phyloP scores from a whole-genome alignment of 2,329 filamentous ascomycete genomes.

The Curvularia eragrostidis region DNA sequence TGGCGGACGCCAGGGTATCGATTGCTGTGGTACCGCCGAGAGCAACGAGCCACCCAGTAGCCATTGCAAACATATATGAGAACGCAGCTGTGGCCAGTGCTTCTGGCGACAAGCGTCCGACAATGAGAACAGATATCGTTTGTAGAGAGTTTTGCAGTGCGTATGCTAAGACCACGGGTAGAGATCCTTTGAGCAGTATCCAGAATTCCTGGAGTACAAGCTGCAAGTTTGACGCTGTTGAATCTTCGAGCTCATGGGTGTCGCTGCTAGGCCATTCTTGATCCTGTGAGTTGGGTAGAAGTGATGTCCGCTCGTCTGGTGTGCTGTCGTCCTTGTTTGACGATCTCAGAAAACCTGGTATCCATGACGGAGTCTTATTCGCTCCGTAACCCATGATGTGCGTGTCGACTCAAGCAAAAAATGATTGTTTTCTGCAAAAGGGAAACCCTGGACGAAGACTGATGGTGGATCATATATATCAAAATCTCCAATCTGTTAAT shows the following conservation, averaged over 20 bases:
- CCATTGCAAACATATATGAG: constrained; percentile 93
- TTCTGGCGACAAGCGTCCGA: constrained; percentile 79
- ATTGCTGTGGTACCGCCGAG: constrained; percentile 85
- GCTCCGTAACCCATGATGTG: constrained; percentile 32
- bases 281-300: constrained; percentile 51
- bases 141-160: constrained; percentile 85
- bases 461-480: constrained; percentile 3
- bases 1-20: constrained; percentile 82
- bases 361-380: constrained; percentile 35
- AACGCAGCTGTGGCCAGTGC: constrained; percentile 83
- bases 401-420: constrained; percentile 1
- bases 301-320: constrained; percentile 53
- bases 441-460: background rate
- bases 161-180: constrained; percentile 84
- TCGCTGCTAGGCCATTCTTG: constrained; percentile 49
- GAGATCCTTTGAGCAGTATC: constrained; percentile 70
- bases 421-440: background rate
- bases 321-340: constrained; percentile 27
- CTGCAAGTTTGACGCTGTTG: constrained; percentile 41
- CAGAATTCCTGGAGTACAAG: constrained; percentile 66
- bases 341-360: constrained; percentile 36
- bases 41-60: constrained; percentile 84
- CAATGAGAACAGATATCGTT: constrained; percentile 80
- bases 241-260: constrained; percentile 49
- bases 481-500: background rate